Conservation (phyloP, 371 early-diverging fungal species). For the Lichtheimia ornata region DNA sequence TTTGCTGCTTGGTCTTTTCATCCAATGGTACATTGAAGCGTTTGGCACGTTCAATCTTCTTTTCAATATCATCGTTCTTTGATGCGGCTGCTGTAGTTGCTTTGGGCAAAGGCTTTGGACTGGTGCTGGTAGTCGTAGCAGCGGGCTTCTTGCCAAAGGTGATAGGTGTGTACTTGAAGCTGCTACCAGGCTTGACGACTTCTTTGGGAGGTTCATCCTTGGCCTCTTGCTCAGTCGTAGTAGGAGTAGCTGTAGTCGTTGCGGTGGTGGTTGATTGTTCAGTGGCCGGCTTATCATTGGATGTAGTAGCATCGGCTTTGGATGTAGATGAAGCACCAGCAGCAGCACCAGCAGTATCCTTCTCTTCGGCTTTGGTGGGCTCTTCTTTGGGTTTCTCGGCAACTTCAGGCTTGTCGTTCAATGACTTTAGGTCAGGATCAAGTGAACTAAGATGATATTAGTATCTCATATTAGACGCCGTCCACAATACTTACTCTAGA, state of each 20-base stretch:
- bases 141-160: conserved; percentile 31
- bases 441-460: background rate
- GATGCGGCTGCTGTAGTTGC: background rate
- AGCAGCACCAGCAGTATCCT: conserved; percentile 7
- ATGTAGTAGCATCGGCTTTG: conserved; percentile 15
- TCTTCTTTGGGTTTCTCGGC: conserved; percentile 4
- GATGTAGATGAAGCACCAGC: conserved; percentile 21
- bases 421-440: conserved; percentile 25
- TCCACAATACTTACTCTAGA: conserved; percentile 20
- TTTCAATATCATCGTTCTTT: conserved; percentile 32
- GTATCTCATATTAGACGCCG: background rate
- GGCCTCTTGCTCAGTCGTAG: conserved; percentile 5
- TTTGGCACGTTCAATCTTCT: conserved; percentile 54
- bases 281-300: conserved; percentile 20
- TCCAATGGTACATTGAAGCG: conserved; percentile 54
- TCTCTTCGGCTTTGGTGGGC: conserved; percentile 11
- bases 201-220: conserved; percentile 7
- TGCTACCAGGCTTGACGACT: conserved; percentile 20
- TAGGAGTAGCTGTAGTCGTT: conserved; percentile 6
- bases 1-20: conserved; percentile 40
- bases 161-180: conserved; percentile 47
- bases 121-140: background rate
- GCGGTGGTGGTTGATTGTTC: conserved; percentile 14
- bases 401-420: conserved; percentile 3
- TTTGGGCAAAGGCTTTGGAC: background rate